Evolutionary conservation across 257 asterid genomes (phyloP), one percentile per base, ranked within the genome.

Genomic region (Ehretia macrophylla): DNA sequence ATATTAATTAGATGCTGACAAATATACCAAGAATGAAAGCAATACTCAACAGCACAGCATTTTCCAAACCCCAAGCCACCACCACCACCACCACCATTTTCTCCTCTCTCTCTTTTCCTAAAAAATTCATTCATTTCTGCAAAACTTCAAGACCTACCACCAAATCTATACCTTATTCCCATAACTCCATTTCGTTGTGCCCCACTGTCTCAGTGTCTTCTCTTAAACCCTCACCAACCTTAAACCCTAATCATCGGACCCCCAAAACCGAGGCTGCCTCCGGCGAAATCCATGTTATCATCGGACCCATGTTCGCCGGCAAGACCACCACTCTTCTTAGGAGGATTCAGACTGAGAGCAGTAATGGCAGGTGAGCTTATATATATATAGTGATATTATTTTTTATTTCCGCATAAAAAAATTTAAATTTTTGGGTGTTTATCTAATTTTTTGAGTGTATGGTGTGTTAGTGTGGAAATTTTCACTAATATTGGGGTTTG

Each of bases 251-350:
- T n/a, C n/a, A n/a, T n/a, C n/a, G n/a, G n/a, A n/a, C n/a, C n/a
- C n/a, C n/a, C n/a, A n/a, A n/a, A n/a, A n/a, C 70, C 66, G 75
- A 51, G 74, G 71, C 59, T 62, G 42, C 72, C 45, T 74, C 89
- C 0, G 99, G 99, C 48, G 94, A 93, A 79, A 79, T 93, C 79
- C 96, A 87, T 63, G 84, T 85, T 21, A 89, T 89, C 49, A 85
- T 93, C 77, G 99, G 99, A 4, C 96, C 99, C 77, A 93, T 93
- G 99, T 93, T 93, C 68, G 88, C 99, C 37, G 99, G 99, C 8
- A 93, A 93, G 72, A 89, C 95, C 48, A 86, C 99, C 72, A 93
- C 99, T 39, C 87, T 93, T 55, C 83, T 93, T 20, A 79, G 72
- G 76, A 84, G 95, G 71, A 86, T 85, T 71, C 83, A 86, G 83